phyloP scores from a whole-genome alignment of 441 rosid genomes.

The Bocquillonia castaneifolia region DNA sequence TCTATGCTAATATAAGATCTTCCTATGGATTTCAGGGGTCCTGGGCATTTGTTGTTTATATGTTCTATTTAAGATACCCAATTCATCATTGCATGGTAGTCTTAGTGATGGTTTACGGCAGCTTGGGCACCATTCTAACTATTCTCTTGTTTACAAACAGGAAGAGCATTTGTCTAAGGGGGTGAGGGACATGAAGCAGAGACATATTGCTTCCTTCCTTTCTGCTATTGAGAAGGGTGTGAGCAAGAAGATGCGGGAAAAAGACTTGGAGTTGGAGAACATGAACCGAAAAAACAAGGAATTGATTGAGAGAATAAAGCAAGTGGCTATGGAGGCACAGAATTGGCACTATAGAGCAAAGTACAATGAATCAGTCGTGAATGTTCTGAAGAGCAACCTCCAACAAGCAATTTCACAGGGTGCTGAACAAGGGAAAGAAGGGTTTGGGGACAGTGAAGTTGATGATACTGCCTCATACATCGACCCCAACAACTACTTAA shows the following conservation, averaged over 20 bases:
- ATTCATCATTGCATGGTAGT: background rate
- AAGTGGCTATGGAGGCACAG: constrained; percentile 56
- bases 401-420: constrained; percentile 68
- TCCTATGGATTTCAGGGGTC: background rate
- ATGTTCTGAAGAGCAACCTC: constrained; percentile 54
- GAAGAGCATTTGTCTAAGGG: constrained; percentile 58
- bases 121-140: background rate
- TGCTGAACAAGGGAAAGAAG: constrained; percentile 69
- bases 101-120: background rate
- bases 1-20: background rate
- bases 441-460: constrained; percentile 73
- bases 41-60: background rate
- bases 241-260: constrained; percentile 59
- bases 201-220: constrained; percentile 55
- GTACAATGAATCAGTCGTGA: constrained; percentile 65
- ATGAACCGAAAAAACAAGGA: constrained; percentile 67
- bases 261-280: constrained; percentile 61
- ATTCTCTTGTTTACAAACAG: constrained; percentile 29
- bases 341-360: constrained; percentile 72
- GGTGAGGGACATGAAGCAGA: constrained; percentile 63
- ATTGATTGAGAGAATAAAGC: constrained; percentile 60
- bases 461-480: constrained; percentile 63
- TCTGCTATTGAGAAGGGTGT: constrained; percentile 60
- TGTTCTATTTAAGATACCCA: background rate
- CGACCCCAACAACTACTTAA: constrained; percentile 41